Evolutionary conservation across 2,329 filamentous ascomycete genomes (phyloP).

Genomic region (Lecanicillium sp.): DNA sequence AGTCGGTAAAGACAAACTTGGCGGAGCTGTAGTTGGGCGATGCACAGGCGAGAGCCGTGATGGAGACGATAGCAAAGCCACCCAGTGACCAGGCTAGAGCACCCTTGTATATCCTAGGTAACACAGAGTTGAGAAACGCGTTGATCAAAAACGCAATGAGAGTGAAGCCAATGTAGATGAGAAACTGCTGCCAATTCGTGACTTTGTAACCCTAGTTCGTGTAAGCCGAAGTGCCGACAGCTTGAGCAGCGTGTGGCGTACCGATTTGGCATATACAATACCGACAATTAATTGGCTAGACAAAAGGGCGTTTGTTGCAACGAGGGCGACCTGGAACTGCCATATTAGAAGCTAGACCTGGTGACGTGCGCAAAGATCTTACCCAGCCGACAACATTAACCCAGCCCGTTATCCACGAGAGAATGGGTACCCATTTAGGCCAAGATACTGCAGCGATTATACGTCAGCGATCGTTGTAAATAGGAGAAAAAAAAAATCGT

Average conservation of each 20-base stretch:
- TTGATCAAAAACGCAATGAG: slow-evolving; percentile 25
- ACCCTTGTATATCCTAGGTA: slow-evolving; percentile 49
- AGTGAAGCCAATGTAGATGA: slow-evolving; percentile 36
- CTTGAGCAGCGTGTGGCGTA: slow-evolving; percentile 5
- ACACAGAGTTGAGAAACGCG: slow-evolving; percentile 25
- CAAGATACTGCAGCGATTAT: slow-evolving; percentile 17
- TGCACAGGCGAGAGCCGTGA: slow-evolving; percentile 59
- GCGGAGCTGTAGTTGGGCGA: slow-evolving; percentile 49
- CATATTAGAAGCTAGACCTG: not conserved
- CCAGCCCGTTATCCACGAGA: slow-evolving; percentile 42
- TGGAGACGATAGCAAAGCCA: slow-evolving; percentile 63
- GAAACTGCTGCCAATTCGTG: slow-evolving; percentile 63
- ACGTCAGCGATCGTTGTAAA: no score
- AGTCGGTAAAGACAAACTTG: slow-evolving; percentile 26
- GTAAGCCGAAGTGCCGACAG: no score
- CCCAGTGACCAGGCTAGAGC: slow-evolving; percentile 65
- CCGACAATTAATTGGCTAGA: slow-evolving; percentile 61
- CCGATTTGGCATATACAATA: slow-evolving; percentile 54
- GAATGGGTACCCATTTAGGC: slow-evolving; percentile 21
- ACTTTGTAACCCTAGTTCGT: slow-evolving; percentile 38
- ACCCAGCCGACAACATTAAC: slow-evolving; percentile 63
- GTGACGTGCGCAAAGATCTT: not conserved
- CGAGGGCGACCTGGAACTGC: slow-evolving; percentile 44
- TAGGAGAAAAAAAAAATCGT: not conserved
- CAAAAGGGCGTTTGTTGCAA: slow-evolving; percentile 61